Percentiles rank a stretch among this genome's conserved stretches.
Evolutionary conservation across 306 rosid genomes (phyloP).

Genomic region (Dryas drummondii): DNA sequence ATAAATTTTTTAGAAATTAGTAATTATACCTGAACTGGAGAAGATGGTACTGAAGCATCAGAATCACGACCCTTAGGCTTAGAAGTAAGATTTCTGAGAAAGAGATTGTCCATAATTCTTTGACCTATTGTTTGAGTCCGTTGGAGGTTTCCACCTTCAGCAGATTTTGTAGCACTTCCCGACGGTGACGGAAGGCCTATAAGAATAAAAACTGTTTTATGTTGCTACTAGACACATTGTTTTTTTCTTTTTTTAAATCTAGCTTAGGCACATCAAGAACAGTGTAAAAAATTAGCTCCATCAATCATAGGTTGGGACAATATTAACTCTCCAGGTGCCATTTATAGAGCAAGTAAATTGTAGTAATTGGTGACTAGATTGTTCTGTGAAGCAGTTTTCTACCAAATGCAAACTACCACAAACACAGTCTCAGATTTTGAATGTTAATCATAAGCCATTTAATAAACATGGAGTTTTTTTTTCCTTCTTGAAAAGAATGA

Average conservation of each 20-base stretch:
- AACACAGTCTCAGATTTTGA: slow-evolving; percentile 18
- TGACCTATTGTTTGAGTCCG: slow-evolving; percentile 92
- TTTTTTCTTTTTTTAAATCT: not conserved
- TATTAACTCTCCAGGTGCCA: slow-evolving; percentile 1
- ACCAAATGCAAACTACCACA: slow-evolving; percentile 8
- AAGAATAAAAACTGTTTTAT: slow-evolving; percentile 25
- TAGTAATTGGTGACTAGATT: not conserved
- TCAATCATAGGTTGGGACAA: not conserved
- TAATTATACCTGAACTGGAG: slow-evolving; percentile 71
- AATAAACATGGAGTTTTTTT: slow-evolving; percentile 11
- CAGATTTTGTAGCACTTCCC: slow-evolving; percentile 53
- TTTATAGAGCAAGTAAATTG: not conserved
- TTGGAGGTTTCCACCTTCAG: slow-evolving; percentile 65
- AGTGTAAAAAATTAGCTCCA: not conserved
- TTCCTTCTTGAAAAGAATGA: no score
- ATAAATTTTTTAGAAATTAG: slow-evolving; percentile 1
- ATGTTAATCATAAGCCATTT: slow-evolving; percentile 24
- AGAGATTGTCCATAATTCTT: slow-evolving; percentile 90
- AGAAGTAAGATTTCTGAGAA: slow-evolving; percentile 82
- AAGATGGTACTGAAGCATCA: slow-evolving; percentile 79
- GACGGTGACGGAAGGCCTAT: slow-evolving; percentile 89
- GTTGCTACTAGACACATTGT: slow-evolving; percentile 1
- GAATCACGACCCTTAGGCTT: slow-evolving; percentile 59
- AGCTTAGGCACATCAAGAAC: not conserved
- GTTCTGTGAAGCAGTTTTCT: slow-evolving; percentile 1